Evolutionary conservation across 352 stramenopile species (phyloP), one percentile per base, ranked within the genome.

Genomic region (Pythium scleroteichum): DNA sequence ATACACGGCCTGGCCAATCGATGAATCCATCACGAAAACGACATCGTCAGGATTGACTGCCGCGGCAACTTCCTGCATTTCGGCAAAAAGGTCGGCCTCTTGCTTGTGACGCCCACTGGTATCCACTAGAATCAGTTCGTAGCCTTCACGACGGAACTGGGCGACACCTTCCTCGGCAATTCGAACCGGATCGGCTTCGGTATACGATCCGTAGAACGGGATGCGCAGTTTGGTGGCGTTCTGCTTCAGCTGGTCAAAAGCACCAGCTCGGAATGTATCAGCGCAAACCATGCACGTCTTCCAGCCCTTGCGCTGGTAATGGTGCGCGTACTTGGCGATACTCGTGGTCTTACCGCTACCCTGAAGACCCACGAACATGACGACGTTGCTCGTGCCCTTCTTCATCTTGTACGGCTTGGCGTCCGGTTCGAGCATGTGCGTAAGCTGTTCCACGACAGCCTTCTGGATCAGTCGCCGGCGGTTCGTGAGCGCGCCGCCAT

Each of bases 211-310:
- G 74, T 99, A 99, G 72, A 99, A 99, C 13, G 97, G 97, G 53
- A 99, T 95, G 19, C 92, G 87, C 59, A 99, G 76, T 79, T 99
- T 99, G 26, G 96, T 99, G 26, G 97, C 97, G 84, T 99, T 99
- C 79, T 99, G 97, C 77, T 99, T 99, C 19, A 99, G 79, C 73
- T 99, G 97, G 79, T 99, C 97, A 68, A 99, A 99, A 3, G 97
- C 97, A 57, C 97, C 97, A 6, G 97, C 97, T 40, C 96, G 88
- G 76, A 99, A 99, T 27, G 97, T 99, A 86, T 99, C 97, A 16
- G 96, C 97, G 75, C 97, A 99, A 4, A 99, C 97, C 97, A 99
- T 99, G 66, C 88, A 97, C 35, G 93, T 98, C 79, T 99, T 99
- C 94, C 92, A 99, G 16, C 92, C 96, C 53, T 98, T 98, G 51